phyloP scores from a whole-genome alignment of 345 rosid species.

The Eucalyptus polyanthemos region DNA sequence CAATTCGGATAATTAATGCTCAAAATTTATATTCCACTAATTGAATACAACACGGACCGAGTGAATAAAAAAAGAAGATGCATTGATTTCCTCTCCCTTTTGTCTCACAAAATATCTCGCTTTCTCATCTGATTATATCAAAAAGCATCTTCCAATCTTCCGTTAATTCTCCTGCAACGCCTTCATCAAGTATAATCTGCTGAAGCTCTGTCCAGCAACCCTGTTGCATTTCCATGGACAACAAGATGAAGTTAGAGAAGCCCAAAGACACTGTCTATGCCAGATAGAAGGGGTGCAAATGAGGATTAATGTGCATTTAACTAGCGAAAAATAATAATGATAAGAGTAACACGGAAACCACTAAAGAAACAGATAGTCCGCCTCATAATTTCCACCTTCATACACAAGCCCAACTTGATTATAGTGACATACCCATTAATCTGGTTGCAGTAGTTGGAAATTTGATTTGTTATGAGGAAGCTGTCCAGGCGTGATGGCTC shows the following conservation, averaged over 20 bases:
- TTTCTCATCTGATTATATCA: neutral
- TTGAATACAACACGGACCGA: neutral
- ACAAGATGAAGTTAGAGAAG: neutral
- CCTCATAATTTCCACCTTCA: neutral
- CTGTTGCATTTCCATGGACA: conserved; percentile 22
- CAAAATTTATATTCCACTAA: neutral
- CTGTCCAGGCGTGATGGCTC: conserved; percentile 96
- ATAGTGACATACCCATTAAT: conserved; percentile 63
- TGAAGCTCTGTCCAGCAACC: conserved; percentile 94
- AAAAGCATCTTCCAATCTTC: neutral
- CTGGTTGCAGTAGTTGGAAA: conserved; percentile 91
- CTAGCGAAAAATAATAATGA: neutral
- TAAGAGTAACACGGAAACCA: neutral
- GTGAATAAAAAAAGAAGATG: neutral
- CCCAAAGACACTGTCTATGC: neutral
- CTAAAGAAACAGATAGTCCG: neutral
- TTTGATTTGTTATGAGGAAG: conserved; percentile 89
- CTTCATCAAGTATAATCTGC: conserved; percentile 68
- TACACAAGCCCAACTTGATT: neutral
- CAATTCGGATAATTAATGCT: neutral
- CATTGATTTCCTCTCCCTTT: neutral
- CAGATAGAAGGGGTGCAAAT: neutral
- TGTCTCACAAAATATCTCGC: neutral
- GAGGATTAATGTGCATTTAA: neutral
- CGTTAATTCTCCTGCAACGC: conserved; percentile 69